A percentile compares a stretch with the other conserved stretches of the same genome.
Evolutionary conservation across 495 filamentous ascomycete species (phyloP).

Genomic region (Chaetomium fimeti): DNA sequence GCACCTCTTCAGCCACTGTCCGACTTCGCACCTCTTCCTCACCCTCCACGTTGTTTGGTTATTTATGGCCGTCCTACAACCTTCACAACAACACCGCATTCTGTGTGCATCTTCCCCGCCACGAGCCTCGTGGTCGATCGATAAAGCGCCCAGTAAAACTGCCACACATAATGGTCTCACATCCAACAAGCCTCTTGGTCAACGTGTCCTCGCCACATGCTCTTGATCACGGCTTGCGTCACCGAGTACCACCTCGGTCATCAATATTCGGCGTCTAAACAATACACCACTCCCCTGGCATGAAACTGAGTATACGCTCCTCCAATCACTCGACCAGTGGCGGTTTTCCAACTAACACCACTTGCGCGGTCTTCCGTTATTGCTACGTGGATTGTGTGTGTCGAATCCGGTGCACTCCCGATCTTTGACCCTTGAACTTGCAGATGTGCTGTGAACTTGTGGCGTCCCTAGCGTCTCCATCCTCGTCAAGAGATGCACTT

Average conservation of each 20-base stretch:
- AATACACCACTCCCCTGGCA: not conserved
- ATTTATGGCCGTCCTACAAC: not conserved
- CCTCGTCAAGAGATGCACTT: not conserved
- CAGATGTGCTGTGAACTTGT: conserved; percentile 1
- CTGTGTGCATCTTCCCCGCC: not conserved
- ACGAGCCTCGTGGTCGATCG: not conserved
- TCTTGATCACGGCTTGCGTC: not conserved
- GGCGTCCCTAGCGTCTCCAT: not conserved
- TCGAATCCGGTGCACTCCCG: too few species aligned
- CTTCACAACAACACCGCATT: not conserved
- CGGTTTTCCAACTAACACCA: not conserved
- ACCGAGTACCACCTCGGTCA: not conserved
- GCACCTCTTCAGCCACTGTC: not conserved
- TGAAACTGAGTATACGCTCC: not conserved
- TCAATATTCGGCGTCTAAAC: not conserved
- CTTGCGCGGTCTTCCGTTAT: not conserved
- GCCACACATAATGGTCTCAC: not conserved
- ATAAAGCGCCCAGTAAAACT: not conserved
- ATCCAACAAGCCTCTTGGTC: not conserved
- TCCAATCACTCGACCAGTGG: not conserved
- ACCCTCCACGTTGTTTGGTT: not conserved
- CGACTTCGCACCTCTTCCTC: not conserved
- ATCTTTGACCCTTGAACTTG: not conserved
- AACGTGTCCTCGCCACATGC: not conserved
- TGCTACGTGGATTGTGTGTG: not conserved